Percentiles rank a stretch among this genome's conserved stretches.
phyloP scores from a whole-genome alignment of 2,329 filamentous ascomycete species.

The Ophiognomonia clavigignenti-juglandacearum region DNA sequence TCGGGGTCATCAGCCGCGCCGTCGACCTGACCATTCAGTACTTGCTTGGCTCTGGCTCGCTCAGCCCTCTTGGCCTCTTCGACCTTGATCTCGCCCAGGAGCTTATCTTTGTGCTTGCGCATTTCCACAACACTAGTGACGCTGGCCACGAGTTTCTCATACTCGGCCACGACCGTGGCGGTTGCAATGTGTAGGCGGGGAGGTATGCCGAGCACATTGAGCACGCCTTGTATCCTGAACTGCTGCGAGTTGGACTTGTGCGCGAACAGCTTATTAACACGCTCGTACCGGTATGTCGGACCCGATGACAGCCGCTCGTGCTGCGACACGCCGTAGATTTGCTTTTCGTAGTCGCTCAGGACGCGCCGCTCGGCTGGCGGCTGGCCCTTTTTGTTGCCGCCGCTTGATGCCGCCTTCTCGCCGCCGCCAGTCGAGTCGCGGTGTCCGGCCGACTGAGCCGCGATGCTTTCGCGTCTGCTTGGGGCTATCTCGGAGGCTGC shows the following conservation, averaged over 20 bases:
- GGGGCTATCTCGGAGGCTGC: slow-evolving; percentile 33
- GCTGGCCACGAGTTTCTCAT: slow-evolving; percentile 64
- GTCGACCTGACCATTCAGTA: slow-evolving; percentile 16
- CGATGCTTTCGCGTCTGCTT: slow-evolving; percentile 49
- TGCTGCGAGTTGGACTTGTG: slow-evolving; percentile 75
- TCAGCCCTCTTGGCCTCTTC: slow-evolving; percentile 53
- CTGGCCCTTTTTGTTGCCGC: slow-evolving; percentile 47
- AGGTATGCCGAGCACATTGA: slow-evolving; percentile 68
- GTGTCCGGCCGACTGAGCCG: slow-evolving; percentile 34
- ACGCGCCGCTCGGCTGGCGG: slow-evolving; percentile 57
- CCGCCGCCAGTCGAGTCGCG: slow-evolving; percentile 41
- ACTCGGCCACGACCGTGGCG: slow-evolving; percentile 63
- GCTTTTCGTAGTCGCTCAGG: slow-evolving; percentile 70
- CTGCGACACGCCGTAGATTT: slow-evolving; percentile 76
- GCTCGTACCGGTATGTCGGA: slow-evolving; percentile 84
- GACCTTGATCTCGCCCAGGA: slow-evolving; percentile 65
- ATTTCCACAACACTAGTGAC: slow-evolving; percentile 68
- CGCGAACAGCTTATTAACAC: slow-evolving; percentile 71
- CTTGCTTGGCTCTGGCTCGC: slow-evolving; percentile 35
- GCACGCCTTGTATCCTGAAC: slow-evolving; percentile 66
- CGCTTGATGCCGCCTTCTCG: slow-evolving; percentile 31
- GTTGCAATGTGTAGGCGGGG: slow-evolving; percentile 70
- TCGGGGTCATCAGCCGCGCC: slow-evolving; percentile 13
- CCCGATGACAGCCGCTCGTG: slow-evolving; percentile 83
- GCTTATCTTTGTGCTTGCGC: slow-evolving; percentile 69